Evolutionary conservation across 1,139 yeast genomes (phyloP).

Genomic region (Kodamaea fungicola): DNA sequence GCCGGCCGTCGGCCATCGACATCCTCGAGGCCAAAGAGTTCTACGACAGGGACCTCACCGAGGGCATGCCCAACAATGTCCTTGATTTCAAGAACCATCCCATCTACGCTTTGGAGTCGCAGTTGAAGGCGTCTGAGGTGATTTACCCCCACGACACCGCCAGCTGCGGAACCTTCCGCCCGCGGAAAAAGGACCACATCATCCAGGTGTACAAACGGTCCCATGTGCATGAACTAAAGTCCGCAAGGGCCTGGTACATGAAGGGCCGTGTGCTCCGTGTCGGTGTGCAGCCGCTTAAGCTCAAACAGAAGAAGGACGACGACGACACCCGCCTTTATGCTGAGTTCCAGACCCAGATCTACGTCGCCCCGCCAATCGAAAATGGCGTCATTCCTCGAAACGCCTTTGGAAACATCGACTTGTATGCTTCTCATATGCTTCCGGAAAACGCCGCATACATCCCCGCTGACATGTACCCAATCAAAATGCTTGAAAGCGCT

Average conservation of each 20-base stretch:
- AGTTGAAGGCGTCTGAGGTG: slow-evolving; percentile 68
- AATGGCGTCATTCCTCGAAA: slow-evolving; percentile 72
- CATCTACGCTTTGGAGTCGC: slow-evolving; percentile 74
- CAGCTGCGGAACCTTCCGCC: slow-evolving; percentile 65
- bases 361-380: slow-evolving; percentile 59
- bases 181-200: slow-evolving; percentile 28
- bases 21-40: slow-evolving; percentile 71
- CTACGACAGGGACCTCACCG: slow-evolving; percentile 59
- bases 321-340: slow-evolving; percentile 60
- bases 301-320: slow-evolving; percentile 35
- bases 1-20: slow-evolving; percentile 43
- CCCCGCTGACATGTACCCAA: slow-evolving; percentile 21
- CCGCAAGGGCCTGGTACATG: slow-evolving; percentile 86
- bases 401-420: slow-evolving; percentile 78
- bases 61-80: slow-evolving; percentile 83
- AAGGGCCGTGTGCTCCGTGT: slow-evolving; percentile 70
- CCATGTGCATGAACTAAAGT: slow-evolving; percentile 59
- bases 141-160: slow-evolving; percentile 60
- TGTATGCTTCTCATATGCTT: slow-evolving; percentile 73
- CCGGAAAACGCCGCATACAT: slow-evolving; percentile 78
- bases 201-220: slow-evolving; percentile 64
- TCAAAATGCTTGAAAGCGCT: slow-evolving; percentile 60
- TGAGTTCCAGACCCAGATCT: slow-evolving; percentile 70
- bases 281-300: slow-evolving; percentile 66
- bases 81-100: slow-evolving; percentile 90